Percentiles rank a stretch among this genome's conserved stretches.
phyloP scores from a whole-genome alignment of 352 stramenopile species.

The Globisporangium paroecandrum region DNA sequence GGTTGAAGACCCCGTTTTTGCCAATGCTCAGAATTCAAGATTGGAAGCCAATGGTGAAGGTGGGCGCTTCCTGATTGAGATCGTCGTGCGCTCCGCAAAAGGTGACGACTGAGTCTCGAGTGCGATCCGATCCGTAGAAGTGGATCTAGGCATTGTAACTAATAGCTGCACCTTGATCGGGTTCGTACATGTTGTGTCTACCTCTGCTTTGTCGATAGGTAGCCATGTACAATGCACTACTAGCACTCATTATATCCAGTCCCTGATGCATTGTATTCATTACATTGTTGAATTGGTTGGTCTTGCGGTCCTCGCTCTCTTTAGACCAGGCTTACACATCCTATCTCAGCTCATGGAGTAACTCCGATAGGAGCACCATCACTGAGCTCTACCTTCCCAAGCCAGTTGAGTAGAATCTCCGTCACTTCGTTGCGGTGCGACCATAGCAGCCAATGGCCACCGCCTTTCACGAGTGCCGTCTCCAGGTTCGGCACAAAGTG shows the following conservation, averaged over 20 bases:
- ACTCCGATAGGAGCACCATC: neutral
- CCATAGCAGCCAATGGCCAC: slow-evolving; percentile 15
- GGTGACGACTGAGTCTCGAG: too few relatives aligned
- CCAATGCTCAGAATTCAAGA: neutral
- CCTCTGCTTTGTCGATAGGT: neutral
- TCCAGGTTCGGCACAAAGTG: slow-evolving; percentile 11
- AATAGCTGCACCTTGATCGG: neutral
- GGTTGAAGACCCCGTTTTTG: neutral
- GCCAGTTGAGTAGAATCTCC: slow-evolving; percentile 5
- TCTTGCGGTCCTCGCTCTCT: too few relatives aligned
- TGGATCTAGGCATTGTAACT: too few relatives aligned
- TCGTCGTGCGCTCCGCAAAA: too few relatives aligned
- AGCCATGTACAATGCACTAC: neutral
- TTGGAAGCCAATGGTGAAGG: neutral
- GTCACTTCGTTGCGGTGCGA: slow-evolving; percentile 11
- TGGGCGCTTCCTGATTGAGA: too few relatives aligned
- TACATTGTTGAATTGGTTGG: too few relatives aligned
- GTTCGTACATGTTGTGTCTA: neutral
- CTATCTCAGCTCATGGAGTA: neutral
- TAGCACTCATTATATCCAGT: neutral
- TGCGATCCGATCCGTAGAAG: too few relatives aligned
- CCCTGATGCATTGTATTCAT: neutral
- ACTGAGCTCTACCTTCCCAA: slow-evolving; percentile 1
- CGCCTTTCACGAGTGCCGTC: slow-evolving; percentile 7
- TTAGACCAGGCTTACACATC: too few relatives aligned